Evolutionary conservation across 352 stramenopile species (phyloP).

Genomic region (Pythium phragmiticola): DNA sequence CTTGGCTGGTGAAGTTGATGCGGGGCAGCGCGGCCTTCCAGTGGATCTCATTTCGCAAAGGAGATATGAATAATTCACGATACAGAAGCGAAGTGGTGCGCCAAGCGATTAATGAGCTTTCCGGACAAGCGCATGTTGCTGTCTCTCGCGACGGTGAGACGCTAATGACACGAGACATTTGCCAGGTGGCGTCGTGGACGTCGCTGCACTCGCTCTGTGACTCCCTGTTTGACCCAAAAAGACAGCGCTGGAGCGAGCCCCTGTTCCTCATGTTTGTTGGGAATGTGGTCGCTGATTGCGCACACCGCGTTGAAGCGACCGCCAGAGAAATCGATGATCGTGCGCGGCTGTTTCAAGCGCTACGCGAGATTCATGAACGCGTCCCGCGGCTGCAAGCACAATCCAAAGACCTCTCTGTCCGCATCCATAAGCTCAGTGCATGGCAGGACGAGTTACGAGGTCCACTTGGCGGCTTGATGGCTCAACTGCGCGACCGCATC

Average conservation of each 20-base stretch:
- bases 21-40: constrained; percentile 19
- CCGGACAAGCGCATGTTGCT: not conserved
- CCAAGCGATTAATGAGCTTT: constrained; percentile 9
- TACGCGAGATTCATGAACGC: constrained; percentile 1
- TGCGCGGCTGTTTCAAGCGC: not conserved
- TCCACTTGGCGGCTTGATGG: not conserved
- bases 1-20: constrained; percentile 8
- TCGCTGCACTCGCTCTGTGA: not conserved
- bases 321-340: not conserved
- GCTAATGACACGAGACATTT: not conserved
- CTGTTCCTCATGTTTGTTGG: constrained; percentile 10
- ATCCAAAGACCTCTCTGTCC: not conserved
- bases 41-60: constrained; percentile 12
- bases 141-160: not conserved
- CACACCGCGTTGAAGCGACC: not conserved
- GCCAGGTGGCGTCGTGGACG: not conserved
- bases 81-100: constrained; percentile 15
- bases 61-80: not conserved
- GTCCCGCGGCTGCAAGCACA: not conserved
- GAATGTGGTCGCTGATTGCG: constrained; percentile 14
- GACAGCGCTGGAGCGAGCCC: not conserved
- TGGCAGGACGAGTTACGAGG: constrained; percentile 18
- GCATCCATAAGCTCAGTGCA: constrained; percentile 1
- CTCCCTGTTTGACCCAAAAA: not conserved
- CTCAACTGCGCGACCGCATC: constrained; percentile 1